Evolutionary conservation across 176 grass and related monocot genomes (phyloP).

Genomic region (Themeda triandra): DNA sequence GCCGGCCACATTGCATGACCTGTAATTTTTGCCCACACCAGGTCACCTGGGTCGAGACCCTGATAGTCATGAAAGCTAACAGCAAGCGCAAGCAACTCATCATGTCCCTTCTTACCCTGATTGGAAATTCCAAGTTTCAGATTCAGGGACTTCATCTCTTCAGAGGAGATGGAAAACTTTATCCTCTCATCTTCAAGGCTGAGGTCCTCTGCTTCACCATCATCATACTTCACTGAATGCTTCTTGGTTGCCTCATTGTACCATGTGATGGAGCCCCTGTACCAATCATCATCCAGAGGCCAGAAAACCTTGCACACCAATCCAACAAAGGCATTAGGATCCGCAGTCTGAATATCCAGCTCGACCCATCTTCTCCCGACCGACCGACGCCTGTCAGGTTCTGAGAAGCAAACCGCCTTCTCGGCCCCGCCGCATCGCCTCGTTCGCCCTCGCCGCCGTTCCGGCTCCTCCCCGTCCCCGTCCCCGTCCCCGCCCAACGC

Average conservation of each 20-base stretch:
- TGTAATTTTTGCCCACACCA: constrained; percentile 99
- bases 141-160: constrained; percentile 66
- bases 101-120: constrained; percentile 64
- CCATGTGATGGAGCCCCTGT: constrained; percentile 62
- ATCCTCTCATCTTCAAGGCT: constrained; percentile 66
- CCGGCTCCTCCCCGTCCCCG: neutral
- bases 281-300: constrained; percentile 94
- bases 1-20: constrained; percentile 99
- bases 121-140: constrained; percentile 69
- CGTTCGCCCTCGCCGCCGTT: neutral
- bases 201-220: constrained; percentile 73
- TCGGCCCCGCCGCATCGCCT: constrained; percentile 21
- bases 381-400: constrained; percentile 18
- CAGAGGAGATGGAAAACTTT: constrained; percentile 68
- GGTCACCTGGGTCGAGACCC: constrained; percentile 80
- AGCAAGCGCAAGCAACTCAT: constrained; percentile 89
- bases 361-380: constrained; percentile 74
- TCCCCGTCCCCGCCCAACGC: constrained; percentile 24
- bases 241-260: constrained; percentile 62
- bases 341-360: constrained; percentile 53
- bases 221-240: constrained; percentile 80
- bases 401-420: constrained; percentile 14
- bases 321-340: constrained; percentile 63
- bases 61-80: constrained; percentile 90
- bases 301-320: constrained; percentile 97